Conservation (phyloP, 2,329 filamentous ascomycete species). For the Fusarium nodosum region DNA sequence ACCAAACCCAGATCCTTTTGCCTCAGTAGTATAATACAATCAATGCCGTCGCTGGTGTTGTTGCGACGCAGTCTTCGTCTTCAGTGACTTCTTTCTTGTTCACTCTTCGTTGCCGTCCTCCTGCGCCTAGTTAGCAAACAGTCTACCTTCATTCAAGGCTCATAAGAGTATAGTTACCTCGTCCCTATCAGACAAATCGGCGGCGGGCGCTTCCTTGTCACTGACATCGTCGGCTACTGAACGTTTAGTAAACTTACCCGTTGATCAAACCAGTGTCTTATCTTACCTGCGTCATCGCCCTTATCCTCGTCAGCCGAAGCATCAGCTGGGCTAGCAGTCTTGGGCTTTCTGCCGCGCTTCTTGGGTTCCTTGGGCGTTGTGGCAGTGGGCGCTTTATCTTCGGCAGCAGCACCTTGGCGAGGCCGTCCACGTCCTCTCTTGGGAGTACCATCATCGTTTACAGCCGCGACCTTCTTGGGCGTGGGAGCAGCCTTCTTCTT, state of each 20-base stretch:
- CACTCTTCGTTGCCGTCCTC: constrained; percentile 43
- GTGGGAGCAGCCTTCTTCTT: constrained; percentile 44
- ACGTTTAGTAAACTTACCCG: constrained; percentile 16
- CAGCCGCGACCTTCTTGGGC: constrained; percentile 15
- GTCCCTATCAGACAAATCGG: constrained; percentile 38
- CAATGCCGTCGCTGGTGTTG: background rate
- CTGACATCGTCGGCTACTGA: constrained; percentile 34
- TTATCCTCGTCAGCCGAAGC: constrained; percentile 30
- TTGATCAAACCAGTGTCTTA: background rate
- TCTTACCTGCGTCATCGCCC: constrained; percentile 14
- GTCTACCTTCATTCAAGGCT: constrained; percentile 41
- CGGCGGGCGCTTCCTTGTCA: constrained; percentile 20
- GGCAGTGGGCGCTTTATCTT: constrained; percentile 25
- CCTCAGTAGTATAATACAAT: constrained; percentile 11
- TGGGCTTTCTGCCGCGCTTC: constrained; percentile 50
- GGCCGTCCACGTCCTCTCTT: constrained; percentile 50
- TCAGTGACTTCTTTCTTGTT: constrained; percentile 11
- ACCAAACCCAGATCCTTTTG: constrained; percentile 14
- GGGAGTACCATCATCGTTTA: constrained; percentile 21
- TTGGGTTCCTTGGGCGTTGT: constrained; percentile 43
- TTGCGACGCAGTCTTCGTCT: background rate
- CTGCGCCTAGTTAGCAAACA: constrained; percentile 51
- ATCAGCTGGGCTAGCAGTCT: constrained; percentile 40
- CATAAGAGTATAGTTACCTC: constrained; percentile 50
- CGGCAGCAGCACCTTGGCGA: constrained; percentile 44